phyloP scores from a whole-genome alignment of 139 green algal genomes.

The Astrephomene gubernaculifera region DNA sequence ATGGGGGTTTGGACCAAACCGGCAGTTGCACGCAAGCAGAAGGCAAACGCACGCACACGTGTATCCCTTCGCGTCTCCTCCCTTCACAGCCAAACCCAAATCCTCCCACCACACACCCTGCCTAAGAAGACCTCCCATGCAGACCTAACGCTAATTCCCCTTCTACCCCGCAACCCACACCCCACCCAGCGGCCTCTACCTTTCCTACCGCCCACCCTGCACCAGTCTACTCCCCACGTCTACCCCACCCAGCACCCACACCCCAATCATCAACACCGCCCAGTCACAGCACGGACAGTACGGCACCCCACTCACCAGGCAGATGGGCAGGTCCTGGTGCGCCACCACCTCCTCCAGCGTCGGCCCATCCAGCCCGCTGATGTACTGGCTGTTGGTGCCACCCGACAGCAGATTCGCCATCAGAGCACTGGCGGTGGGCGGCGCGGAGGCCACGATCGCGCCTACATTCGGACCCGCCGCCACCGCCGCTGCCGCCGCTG shows the following conservation, averaged over 20 bases:
- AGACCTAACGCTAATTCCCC: not conserved
- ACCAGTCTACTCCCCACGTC: not conserved
- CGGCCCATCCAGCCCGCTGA: slow-evolving; percentile 56
- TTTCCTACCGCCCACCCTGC: not conserved
- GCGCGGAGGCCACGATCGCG: not conserved
- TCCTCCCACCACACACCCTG: too few relatives aligned
- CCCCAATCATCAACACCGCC: not conserved
- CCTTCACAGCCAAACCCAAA: not conserved
- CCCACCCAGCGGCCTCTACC: not conserved
- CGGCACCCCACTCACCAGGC: slow-evolving; percentile 40
- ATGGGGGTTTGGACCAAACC: too few relatives aligned
- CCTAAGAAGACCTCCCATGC: not conserved
- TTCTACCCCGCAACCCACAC: not conserved
- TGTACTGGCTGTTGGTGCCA: slow-evolving; percentile 43
- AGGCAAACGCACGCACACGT: too few relatives aligned
- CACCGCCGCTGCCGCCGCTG: not conserved
- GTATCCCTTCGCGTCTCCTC: not conserved
- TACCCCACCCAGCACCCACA: not conserved
- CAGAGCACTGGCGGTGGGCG: too few relatives aligned
- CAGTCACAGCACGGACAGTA: not conserved
- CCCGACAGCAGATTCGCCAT: not conserved
- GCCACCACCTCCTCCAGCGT: slow-evolving; percentile 52
- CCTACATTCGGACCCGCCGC: not conserved
- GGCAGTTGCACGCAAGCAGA: not conserved
- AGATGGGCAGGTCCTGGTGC: slow-evolving; percentile 50